Percentiles rank a stretch among this genome's conserved stretches.
Conservation (phyloP, 208 protist species). For the Leishmania guyanensis region DNA sequence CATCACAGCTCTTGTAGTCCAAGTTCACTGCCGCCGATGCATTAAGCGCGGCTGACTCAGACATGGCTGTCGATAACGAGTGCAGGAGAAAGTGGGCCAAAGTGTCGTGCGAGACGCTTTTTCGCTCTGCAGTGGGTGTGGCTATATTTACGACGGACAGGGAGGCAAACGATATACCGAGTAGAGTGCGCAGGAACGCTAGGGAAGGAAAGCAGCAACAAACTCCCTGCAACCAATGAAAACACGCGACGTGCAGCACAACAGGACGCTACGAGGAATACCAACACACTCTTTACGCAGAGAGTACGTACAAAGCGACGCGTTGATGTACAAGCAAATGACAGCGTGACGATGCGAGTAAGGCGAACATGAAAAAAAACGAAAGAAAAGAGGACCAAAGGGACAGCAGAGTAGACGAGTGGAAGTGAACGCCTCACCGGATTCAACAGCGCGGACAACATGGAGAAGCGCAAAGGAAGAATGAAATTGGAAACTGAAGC, state of each 20-base stretch:
- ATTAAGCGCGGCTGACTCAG: conserved; percentile 14
- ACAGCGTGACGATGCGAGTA: not conserved
- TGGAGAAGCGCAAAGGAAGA: not conserved
- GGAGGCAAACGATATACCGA: not conserved
- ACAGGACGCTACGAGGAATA: not conserved
- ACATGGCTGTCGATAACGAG: conserved; percentile 9
- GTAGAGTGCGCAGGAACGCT: not conserved
- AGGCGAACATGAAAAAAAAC: not conserved
- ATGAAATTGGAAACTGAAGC: not conserved
- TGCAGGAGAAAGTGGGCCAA: not conserved
- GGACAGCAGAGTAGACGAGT: not conserved
- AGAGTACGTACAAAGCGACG: not conserved
- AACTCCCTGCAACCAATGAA: not conserved
- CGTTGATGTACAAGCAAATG: not conserved
- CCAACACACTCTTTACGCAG: not conserved
- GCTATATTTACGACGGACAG: too few relatives aligned
- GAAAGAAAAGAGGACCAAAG: not conserved
- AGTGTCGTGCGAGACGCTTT: not conserved
- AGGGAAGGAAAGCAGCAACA: not conserved
- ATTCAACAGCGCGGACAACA: not conserved
- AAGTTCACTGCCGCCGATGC: conserved; percentile 16
- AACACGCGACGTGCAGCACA: not conserved
- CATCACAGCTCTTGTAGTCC: conserved; percentile 80
- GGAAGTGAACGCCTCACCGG: not conserved
- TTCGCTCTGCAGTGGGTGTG: not conserved